A percentile compares a stretch with the other conserved stretches of the same genome.
These are phyloP conservation scores for Gypsophila paniculata DNA, from an alignment of 179 eudicot species.

Conservation along the genomic window DNA sequence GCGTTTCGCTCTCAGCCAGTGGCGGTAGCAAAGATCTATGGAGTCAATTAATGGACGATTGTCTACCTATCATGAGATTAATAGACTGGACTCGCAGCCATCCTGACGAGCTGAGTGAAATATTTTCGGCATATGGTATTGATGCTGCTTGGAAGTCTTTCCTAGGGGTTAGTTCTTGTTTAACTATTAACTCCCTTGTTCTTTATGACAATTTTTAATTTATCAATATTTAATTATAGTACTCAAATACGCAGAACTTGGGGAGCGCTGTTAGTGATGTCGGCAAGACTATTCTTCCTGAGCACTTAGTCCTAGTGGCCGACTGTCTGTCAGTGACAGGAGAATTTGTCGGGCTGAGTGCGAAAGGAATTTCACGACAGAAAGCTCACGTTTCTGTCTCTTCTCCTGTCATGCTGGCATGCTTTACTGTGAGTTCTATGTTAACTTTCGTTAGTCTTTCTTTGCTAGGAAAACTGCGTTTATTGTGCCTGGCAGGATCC, in stretches of 20 bases:
- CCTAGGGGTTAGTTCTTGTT: conserved; percentile 44
- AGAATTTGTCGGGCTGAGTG: conserved; percentile 68
- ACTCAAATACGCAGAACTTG: conserved; percentile 53
- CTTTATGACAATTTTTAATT: background rate
- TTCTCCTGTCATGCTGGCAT: conserved; percentile 74
- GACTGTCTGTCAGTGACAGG: conserved; percentile 74
- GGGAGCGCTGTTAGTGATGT: conserved; percentile 55
- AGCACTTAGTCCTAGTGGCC: conserved; percentile 68
- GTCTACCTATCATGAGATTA: conserved; percentile 65
- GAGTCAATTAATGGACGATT: conserved; percentile 53
- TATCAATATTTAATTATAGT: conserved; percentile 16
- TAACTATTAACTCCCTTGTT: background rate
- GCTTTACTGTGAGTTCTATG: conserved; percentile 65
- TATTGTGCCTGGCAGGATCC: background rate
- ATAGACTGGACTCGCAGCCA: conserved; percentile 85
- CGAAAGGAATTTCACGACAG: conserved; percentile 67
- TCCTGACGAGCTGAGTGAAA: conserved; percentile 76
- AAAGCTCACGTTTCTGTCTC: conserved; percentile 55
- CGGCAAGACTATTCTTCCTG: conserved; percentile 67
- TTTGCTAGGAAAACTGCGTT: background rate
- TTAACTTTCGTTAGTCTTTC: background rate
- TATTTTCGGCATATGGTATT: conserved; percentile 51
- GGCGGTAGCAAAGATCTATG: conserved; percentile 47
- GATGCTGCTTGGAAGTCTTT: conserved; percentile 67
- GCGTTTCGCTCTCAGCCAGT: conserved; percentile 50